These are phyloP conservation scores for Alnus rubra DNA, from an alignment of 306 rosid genomes.

Conservation along the genomic window DNA sequence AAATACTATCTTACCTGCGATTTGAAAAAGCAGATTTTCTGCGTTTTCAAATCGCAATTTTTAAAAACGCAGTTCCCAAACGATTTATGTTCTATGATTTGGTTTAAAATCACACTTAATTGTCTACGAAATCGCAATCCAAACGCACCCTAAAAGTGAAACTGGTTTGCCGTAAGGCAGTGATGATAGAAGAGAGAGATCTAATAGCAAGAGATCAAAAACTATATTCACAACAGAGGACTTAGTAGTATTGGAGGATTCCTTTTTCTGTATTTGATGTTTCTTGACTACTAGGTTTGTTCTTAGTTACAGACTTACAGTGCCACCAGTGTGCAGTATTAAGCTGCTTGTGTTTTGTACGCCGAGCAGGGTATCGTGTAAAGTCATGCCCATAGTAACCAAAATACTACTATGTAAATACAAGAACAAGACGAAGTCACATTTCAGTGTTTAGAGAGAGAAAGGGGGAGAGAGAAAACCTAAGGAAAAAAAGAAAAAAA, in stretches of 20 bases:
- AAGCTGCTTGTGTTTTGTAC: too few species aligned
- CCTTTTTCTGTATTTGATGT: not conserved
- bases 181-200: not conserved
- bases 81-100: too few species aligned
- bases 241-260: not conserved
- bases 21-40: too few species aligned
- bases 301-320: not conserved
- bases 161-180: not conserved
- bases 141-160: not conserved
- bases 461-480: not conserved
- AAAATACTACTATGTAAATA: not conserved
- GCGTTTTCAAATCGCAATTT: too few species aligned
- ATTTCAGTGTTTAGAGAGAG: not conserved
- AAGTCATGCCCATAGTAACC: not conserved
- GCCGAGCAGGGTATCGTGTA: not conserved
- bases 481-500: not conserved
- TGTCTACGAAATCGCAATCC: too few species aligned
- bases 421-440: not conserved
- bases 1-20: too few species aligned
- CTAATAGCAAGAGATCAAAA: not conserved
- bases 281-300: too few species aligned
- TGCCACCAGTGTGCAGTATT: too few species aligned
- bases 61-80: too few species aligned
- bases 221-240: not conserved
- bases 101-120: too few species aligned